Percentiles rank a stretch among this genome's conserved stretches.
Conservation (phyloP, 345 rosid species). For the Salix dunnii region DNA sequence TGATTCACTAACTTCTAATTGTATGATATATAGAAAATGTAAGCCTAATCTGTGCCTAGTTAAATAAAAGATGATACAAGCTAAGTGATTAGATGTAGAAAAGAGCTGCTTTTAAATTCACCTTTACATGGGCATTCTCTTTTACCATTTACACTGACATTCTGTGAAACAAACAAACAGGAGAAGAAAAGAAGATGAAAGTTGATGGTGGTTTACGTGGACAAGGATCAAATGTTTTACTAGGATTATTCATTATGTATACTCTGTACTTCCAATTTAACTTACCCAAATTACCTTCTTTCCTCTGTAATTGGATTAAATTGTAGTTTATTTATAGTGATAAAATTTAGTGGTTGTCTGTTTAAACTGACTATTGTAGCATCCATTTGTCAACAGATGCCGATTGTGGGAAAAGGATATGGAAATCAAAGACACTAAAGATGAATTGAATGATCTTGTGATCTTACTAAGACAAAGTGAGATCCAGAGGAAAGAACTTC, state of each 20-base stretch:
- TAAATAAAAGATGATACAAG: too few species aligned
- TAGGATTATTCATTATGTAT: background rate
- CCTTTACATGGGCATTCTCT: too few species aligned
- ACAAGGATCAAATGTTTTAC: background rate
- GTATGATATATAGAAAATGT: too few species aligned
- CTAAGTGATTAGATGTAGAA: too few species aligned
- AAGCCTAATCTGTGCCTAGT: too few species aligned
- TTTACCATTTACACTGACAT: too few species aligned
- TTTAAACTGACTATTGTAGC: too few species aligned
- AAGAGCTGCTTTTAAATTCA: too few species aligned
- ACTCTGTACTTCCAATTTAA: background rate
- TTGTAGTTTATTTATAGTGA: background rate
- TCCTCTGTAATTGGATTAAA: too few species aligned
- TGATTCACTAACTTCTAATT: too few species aligned
- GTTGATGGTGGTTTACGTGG: background rate
- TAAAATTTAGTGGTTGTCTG: background rate
- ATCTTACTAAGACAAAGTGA: constrained; percentile 71
- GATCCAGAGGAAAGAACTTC: constrained; percentile 65
- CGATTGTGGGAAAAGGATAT: constrained; percentile 88
- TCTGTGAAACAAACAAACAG: too few species aligned
- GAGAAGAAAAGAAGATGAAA: background rate
- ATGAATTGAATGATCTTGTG: constrained; percentile 83
- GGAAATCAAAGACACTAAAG: constrained; percentile 89
- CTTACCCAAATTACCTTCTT: background rate
- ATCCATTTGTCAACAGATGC: constrained; percentile 48